These are phyloP conservation scores for Salvia rosmarinus DNA, from an alignment of 257 asterid genomes.

Conservation along the genomic window DNA sequence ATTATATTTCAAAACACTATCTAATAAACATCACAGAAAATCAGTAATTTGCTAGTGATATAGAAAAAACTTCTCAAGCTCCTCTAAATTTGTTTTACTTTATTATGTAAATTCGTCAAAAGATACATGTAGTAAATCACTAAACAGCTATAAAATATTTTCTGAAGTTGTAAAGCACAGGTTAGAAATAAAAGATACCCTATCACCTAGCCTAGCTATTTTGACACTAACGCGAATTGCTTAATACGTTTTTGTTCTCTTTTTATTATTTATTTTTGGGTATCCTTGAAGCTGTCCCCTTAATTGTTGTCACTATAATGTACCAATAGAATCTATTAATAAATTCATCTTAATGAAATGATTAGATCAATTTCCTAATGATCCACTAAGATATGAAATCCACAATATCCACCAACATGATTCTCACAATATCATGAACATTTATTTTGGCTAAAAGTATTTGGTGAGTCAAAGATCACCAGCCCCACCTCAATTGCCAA, in stretches of 20 bases:
- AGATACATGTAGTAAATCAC: not conserved
- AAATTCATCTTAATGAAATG: constrained; percentile 5
- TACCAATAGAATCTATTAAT: not conserved
- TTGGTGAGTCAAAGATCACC: not conserved
- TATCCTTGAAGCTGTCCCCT: constrained; percentile 21
- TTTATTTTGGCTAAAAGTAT: not conserved
- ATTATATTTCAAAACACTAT: too few species aligned
- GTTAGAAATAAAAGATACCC: too few species aligned
- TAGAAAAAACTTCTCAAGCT: too few species aligned
- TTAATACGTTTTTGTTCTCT: constrained; percentile 15
- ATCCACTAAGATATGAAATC: constrained; percentile 40
- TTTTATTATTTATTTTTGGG: not conserved
- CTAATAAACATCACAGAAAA: too few species aligned
- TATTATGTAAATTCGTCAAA: not conserved
- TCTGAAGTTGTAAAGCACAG: not conserved
- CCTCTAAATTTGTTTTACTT: too few species aligned
- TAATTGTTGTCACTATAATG: constrained; percentile 15
- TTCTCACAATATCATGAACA: not conserved
- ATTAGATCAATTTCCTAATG: constrained; percentile 40
- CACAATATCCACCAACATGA: constrained; percentile 6
- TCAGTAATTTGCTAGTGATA: too few species aligned
- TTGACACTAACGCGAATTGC: constrained; percentile 33
- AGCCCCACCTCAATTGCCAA: not conserved
- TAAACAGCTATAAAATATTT: not conserved
- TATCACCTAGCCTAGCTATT: constrained; percentile 19